Evolutionary conservation across 768 basidiomycete species (phyloP).

Genomic region (Lentinula detonsa): DNA sequence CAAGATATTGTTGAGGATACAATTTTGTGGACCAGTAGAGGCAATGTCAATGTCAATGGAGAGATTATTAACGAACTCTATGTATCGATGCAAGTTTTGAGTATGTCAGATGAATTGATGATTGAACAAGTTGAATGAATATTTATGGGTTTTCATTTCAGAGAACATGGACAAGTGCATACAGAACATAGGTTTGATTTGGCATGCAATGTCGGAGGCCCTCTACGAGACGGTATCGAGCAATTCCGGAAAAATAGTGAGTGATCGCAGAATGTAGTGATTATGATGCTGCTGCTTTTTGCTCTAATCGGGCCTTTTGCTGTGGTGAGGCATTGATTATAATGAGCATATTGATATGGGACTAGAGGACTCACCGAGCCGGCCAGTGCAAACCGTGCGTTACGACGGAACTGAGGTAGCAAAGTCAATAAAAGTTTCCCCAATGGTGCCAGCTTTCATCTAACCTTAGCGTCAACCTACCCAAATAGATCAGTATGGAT

Average conservation of each 20-base stretch:
- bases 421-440: constrained; percentile 10
- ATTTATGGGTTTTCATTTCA: background rate
- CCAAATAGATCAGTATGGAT: constrained; percentile 6
- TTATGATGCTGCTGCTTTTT: constrained; percentile 39
- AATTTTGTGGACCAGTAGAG: too few species aligned
- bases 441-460: constrained; percentile 11
- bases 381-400: constrained; percentile 62
- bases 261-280: background rate
- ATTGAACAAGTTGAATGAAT: background rate
- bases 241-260: background rate
- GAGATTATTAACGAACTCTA: too few species aligned
- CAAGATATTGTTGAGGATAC: too few species aligned
- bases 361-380: constrained; percentile 57
- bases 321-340: constrained; percentile 19
- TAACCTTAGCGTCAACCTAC: constrained; percentile 79
- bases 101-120: background rate
- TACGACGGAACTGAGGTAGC: constrained; percentile 70
- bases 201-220: constrained; percentile 9
- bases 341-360: background rate
- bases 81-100: too few species aligned
- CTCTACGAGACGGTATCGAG: background rate
- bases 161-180: background rate
- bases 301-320: constrained; percentile 64
- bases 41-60: too few species aligned
- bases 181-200: constrained; percentile 4